A percentile compares a stretch with the other conserved stretches of the same genome.
Evolutionary conservation across 2,329 filamentous ascomycete species (phyloP).

Genomic region (Penicillium palitans): DNA sequence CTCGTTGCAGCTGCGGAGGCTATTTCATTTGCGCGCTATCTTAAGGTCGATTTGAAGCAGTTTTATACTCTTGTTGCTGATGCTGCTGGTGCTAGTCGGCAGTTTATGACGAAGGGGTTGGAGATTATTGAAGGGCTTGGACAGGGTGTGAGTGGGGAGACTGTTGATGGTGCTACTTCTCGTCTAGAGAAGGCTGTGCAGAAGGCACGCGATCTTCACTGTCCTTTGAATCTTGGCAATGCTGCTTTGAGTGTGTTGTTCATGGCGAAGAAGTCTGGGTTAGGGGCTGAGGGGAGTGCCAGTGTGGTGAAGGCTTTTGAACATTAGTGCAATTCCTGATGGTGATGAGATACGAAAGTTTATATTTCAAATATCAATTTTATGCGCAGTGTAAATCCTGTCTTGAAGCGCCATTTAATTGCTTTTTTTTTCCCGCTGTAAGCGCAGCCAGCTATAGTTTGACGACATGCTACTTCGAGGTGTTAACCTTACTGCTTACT

Average conservation of each 20-base stretch:
- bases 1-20: constrained; percentile 52
- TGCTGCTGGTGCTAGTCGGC: constrained; percentile 49
- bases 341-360: not conserved
- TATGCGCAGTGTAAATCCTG: not conserved
- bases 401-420: too few relatives aligned
- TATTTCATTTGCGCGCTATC: constrained; percentile 48
- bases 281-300: constrained; percentile 32
- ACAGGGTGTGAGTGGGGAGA: constrained; percentile 28
- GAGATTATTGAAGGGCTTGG: constrained; percentile 40
- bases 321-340: constrained; percentile 4
- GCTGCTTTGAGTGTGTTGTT: constrained; percentile 38
- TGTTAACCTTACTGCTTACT: not conserved
- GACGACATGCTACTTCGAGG: not conserved
- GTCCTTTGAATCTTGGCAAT: constrained; percentile 42
- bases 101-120: constrained; percentile 44
- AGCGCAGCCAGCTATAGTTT: not conserved
- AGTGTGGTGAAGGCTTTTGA: constrained; percentile 39
- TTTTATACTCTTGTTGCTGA: constrained; percentile 51
- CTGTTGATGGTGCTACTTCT: constrained; percentile 39
- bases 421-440: not conserved
- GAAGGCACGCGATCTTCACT: constrained; percentile 41
- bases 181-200: constrained; percentile 47
- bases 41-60: constrained; percentile 47
- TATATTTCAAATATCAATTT: not conserved
- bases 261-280: constrained; percentile 34